These are phyloP conservation scores for Phytophthora megakarya DNA, from an alignment of 352 stramenopile genomes.

Conservation along the genomic window DNA sequence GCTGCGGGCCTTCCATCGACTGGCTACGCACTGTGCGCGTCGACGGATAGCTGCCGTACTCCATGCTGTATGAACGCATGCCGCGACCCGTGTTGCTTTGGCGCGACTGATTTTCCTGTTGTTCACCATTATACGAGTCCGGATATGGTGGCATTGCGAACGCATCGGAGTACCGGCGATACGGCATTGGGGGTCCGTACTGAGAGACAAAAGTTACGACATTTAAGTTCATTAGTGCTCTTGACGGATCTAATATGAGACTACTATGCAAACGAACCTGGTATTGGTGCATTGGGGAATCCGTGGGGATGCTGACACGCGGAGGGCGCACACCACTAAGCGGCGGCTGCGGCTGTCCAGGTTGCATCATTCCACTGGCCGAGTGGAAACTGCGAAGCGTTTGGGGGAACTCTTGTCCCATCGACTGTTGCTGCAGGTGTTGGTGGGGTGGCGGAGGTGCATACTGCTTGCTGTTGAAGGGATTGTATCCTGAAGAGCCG, in stretches of 20 bases:
- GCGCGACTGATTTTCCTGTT: constrained; percentile 57
- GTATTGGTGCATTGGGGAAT: constrained; percentile 73
- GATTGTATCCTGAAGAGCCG: constrained; percentile 53
- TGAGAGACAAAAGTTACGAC: constrained; percentile 12
- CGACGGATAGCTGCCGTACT: constrained; percentile 61
- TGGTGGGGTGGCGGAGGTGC: constrained; percentile 42
- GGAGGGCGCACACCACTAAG: constrained; percentile 52
- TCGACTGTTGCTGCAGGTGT: constrained; percentile 41
- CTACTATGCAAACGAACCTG: constrained; percentile 43
- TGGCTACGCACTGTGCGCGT: constrained; percentile 70
- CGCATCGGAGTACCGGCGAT: constrained; percentile 78
- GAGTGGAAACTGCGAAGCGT: constrained; percentile 64
- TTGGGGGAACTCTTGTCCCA: constrained; percentile 58
- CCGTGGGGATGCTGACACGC: constrained; percentile 68
- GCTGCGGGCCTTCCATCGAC: constrained; percentile 72
- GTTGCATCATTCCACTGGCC: constrained; percentile 47
- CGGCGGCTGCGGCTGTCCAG: constrained; percentile 38
- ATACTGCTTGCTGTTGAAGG: constrained; percentile 60
- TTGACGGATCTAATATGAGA: neutral
- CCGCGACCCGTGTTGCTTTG: constrained; percentile 51
- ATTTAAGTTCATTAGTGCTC: constrained; percentile 8
- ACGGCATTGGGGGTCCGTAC: constrained; percentile 59
- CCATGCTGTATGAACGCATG: constrained; percentile 81
- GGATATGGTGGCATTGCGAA: constrained; percentile 66
- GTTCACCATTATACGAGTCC: constrained; percentile 54